These are phyloP conservation scores for Dendrothele bispora DNA, from an alignment of 768 basidiomycete species.

Conservation along the genomic window DNA sequence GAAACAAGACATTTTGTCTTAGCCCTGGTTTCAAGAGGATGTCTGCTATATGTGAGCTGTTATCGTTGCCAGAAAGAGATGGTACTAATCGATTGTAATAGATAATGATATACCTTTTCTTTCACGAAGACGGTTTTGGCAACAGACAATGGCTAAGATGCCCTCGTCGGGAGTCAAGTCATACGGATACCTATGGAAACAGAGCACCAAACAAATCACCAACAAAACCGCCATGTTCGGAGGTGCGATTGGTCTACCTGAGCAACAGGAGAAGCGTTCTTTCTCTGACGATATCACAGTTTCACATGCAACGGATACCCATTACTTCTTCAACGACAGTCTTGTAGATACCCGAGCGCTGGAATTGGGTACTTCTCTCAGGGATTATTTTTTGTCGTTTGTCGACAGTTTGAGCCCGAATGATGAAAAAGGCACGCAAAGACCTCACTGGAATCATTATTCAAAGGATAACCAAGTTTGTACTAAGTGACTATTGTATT, in stretches of 20 bases:
- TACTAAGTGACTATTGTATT: no score
- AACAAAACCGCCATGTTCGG: not conserved
- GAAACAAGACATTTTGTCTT: conserved; percentile 26
- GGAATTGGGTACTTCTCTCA: conserved; percentile 2
- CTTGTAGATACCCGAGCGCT: no score
- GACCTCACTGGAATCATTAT: no score
- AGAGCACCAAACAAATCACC: not conserved
- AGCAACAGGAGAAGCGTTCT: not conserved
- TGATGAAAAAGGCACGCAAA: conserved; percentile 17
- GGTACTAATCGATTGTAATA: not conserved
- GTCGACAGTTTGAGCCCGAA: conserved; percentile 16
- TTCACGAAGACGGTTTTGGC: not conserved
- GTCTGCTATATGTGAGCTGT: conserved; percentile 13
- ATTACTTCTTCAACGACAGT: not conserved
- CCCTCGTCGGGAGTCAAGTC: not conserved
- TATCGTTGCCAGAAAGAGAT: not conserved
- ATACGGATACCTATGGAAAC: not conserved
- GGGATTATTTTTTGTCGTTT: conserved; percentile 23
- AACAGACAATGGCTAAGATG: not conserved
- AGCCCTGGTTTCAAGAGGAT: conserved; percentile 20
- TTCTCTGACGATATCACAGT: not conserved
- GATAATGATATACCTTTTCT: not conserved
- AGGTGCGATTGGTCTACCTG: not conserved
- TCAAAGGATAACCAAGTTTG: no score
- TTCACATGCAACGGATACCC: not conserved